Base-by-base conservation (phyloP, 768 basidiomycete species). In the Lactarius quietus region DNA sequence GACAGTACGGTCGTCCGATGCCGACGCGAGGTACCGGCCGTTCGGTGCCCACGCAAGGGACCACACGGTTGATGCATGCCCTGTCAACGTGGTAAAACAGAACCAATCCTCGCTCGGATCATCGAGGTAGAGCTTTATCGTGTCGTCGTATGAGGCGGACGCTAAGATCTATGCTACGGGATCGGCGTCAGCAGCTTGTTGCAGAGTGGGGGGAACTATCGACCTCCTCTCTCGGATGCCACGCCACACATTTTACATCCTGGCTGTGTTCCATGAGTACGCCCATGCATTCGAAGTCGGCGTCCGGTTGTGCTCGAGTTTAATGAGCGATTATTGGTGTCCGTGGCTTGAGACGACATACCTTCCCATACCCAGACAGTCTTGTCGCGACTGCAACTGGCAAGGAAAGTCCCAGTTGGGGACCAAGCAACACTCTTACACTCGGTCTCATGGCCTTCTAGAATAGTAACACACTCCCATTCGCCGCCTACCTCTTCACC, bases 321-420 rank as follows among this genome's bases (percentile, higher is more conserved):
- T 53, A 18, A 53, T 65, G 43, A 69, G 57, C 31, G 36, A 61
- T 31, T 7, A 7, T 55, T 56, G 17, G 38, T 20, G 41, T 36
- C 36, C 28, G 41, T 35, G 35, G 48, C 3, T 31, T 36, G 39
- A 48, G 35, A 38, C 8, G 58, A 71, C 78, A 71, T 73, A 90
- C 95, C 93, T 82, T 98, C 96, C 96, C 97, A 99, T 39, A 99
- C 84, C 97, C 97, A 98, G 0, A 98, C 95, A 6, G 93, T 93
- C 79, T 98, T 99, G 78, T 98, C 97, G 65, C 97, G 81, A 70
- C 92, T 91, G 73, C 95, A 98, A 67, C 90, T 95, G 10, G 96
- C 97, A n/a, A 99, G 80, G 29, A 97, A 76, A 3, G 83, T 87
- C 1, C 84, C 73, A 28, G 64, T 63, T 17, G 58, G 52, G 14